Evolutionary conservation across 1,139 yeast species (phyloP), one percentile per base, ranked within the genome.

Genomic region (Scheffersomyces titani): DNA sequence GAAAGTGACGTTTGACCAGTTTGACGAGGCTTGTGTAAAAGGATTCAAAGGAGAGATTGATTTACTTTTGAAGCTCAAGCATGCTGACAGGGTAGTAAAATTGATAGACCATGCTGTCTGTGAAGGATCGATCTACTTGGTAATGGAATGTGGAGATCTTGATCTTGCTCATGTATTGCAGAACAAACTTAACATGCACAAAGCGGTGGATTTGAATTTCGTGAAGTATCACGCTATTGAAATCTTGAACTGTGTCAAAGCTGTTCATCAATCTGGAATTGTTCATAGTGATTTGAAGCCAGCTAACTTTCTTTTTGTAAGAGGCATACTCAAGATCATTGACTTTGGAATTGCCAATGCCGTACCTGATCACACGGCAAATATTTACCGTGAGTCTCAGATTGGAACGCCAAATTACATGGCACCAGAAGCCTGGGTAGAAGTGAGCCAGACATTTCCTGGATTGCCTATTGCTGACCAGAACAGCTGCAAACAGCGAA

Each of bases 281-380:
- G 97, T 94, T 47, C 99, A 94, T 70, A 90, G 97, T 19, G 99
- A 94, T 71, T 79, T 94, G 63, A 94, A 94, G 69, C 99, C 99
- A 0, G 98, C 98, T 0, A 94, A 94, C 69, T 94, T 94, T 70
- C 80, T 94, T 51, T 86, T 93, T 65, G 97, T 94, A 11, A 84
- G 86, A 63, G 98, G 98, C 0, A 79, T 85, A 55, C 76, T 94
- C 63, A 94, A 94, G 66, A 86, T 94, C 54, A 94, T 94, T 59
- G 99, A 94, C 73, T 94, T 94, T 78, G 99, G 99, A 19, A 94
- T 94, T 58, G 97, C 98, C 16, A 90, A 93, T 73, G 92, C 94
- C 0, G 94, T 94, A 1, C 96, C 97, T 0, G 98, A 93, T 56
- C 92, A 92, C 67, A 94, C 99, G 0, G 87, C 90, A 40, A 94